Evolutionary conservation across 2,329 filamentous ascomycete species (phyloP).

Genomic region (Clathrospora elynae): DNA sequence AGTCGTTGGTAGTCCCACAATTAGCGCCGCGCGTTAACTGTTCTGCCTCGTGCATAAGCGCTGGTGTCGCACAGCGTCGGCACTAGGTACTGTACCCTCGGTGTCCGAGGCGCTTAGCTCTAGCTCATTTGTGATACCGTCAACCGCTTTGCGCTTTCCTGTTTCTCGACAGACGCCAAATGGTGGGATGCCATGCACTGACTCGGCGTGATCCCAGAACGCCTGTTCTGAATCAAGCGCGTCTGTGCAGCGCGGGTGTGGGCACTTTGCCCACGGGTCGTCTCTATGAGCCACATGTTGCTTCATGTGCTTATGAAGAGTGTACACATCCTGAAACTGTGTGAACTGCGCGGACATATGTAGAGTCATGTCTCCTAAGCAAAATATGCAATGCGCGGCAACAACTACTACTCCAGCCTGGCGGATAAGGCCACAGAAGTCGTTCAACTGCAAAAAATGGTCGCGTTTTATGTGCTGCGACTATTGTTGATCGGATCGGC

Average conservation of each 20-base stretch:
- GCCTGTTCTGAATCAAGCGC: not conserved
- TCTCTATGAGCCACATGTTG: not conserved
- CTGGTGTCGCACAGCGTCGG: too few species aligned
- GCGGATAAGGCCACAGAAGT: not conserved
- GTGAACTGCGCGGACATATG: not conserved
- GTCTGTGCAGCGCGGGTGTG: not conserved
- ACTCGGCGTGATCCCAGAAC: not conserved
- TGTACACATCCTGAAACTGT: not conserved
- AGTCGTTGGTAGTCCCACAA: too few species aligned
- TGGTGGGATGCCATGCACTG: slow-evolving; percentile 1
- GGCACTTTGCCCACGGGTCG: not conserved
- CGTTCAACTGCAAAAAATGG: not conserved
- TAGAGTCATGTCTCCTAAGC: not conserved
- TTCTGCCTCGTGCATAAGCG: too few species aligned
- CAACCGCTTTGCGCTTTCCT: not conserved
- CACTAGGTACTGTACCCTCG: not conserved
- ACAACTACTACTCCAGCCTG: not conserved
- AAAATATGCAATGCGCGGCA: not conserved
- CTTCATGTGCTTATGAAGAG: not conserved
- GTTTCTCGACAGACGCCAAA: not conserved
- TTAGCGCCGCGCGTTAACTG: too few species aligned
- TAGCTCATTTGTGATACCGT: too few species aligned
- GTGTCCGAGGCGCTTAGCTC: too few species aligned
- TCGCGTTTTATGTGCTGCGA: not conserved
- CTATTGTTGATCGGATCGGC: not conserved